Conservation (phyloP, 1,284 basidiomycete species). For the Xanthoconium separans region DNA sequence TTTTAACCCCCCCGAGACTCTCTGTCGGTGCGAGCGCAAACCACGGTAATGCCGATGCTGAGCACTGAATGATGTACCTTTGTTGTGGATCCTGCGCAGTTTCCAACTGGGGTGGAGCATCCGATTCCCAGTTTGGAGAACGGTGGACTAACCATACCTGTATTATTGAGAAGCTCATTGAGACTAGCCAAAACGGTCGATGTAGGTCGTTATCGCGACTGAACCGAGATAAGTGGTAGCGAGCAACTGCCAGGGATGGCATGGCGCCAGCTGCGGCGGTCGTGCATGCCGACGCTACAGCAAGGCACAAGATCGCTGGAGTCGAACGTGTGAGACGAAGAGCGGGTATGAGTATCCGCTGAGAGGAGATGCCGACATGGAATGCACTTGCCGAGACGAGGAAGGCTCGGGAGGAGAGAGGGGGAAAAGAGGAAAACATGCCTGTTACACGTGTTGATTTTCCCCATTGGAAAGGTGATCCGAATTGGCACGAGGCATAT, state of each 20-base stretch:
- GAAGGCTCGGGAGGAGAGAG: constrained; percentile 8
- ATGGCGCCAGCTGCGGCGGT: neutral
- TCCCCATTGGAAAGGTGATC: constrained; percentile 22
- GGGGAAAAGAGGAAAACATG: constrained; percentile 24
- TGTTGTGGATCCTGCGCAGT: neutral
- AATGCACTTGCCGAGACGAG: constrained; percentile 9
- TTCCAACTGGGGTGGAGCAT: neutral
- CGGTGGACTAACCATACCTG: neutral
- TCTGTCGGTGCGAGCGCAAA: neutral
- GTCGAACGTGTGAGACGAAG: constrained; percentile 6
- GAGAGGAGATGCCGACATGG: constrained; percentile 13
- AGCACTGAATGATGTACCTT: neutral
- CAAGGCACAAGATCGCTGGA: neutral
- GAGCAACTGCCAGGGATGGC: neutral
- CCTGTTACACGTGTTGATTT: constrained; percentile 26
- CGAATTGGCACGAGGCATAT: constrained; percentile 22
- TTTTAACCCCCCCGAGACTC: neutral
- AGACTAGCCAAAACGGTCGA: constrained; percentile 1
- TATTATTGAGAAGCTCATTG: neutral
- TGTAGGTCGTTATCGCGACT: neutral
- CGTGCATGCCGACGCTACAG: constrained; percentile 7
- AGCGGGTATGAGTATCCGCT: constrained; percentile 13
- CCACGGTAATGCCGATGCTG: neutral
- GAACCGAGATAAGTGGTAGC: constrained; percentile 1
- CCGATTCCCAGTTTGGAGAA: neutral